Conservation (phyloP, 257 asterid species). For the Osmanthus fragrans region DNA sequence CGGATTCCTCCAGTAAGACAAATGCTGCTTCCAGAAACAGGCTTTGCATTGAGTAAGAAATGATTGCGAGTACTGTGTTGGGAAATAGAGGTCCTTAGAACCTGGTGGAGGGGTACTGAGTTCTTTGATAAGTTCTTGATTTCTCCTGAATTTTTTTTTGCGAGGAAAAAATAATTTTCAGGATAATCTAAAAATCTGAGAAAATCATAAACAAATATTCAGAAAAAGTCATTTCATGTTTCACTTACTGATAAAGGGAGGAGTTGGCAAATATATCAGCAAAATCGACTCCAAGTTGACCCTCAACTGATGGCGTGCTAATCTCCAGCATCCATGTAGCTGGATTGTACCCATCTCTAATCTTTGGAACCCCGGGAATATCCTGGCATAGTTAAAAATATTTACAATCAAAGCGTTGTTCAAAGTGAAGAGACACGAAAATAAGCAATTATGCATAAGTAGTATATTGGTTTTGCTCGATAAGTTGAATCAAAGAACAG, state of each 20-base stretch:
- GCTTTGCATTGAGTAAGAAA: constrained; percentile 53
- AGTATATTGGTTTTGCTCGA: too few species aligned
- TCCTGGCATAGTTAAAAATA: constrained; percentile 30
- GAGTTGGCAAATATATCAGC: constrained; percentile 48
- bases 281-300: constrained; percentile 45
- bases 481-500: background rate
- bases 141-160: constrained; percentile 33
- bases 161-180: background rate
- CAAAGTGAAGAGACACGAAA: too few species aligned
- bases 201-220: background rate
- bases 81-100: constrained; percentile 43
- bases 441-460: too few species aligned
- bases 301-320: constrained; percentile 41
- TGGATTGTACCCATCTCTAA: constrained; percentile 48
- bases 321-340: constrained; percentile 68
- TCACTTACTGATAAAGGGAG: constrained; percentile 41
- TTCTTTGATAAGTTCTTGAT: constrained; percentile 46
- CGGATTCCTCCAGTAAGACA: constrained; percentile 62
- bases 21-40: constrained; percentile 59
- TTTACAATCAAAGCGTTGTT: background rate
- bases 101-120: constrained; percentile 50
- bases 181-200: background rate
- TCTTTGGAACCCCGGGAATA: constrained; percentile 49
- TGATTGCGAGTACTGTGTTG: constrained; percentile 45
- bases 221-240: background rate